Base-by-base conservation (phyloP, 805 yeast species). In the Cyberlindnera misumaiensis region DNA sequence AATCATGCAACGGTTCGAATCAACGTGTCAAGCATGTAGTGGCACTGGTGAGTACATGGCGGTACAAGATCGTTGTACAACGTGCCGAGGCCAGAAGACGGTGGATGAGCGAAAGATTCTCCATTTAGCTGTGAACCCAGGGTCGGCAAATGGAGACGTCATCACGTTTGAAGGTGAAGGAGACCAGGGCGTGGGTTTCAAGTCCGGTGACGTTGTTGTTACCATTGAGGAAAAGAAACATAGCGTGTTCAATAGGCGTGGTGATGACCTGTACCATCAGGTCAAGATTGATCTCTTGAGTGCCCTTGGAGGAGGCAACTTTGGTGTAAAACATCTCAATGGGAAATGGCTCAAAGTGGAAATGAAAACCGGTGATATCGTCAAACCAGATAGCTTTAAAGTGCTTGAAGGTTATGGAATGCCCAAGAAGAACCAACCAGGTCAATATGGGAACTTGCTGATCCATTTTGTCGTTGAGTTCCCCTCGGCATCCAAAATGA, bases 141-240 rank as follows among this genome's bases (percentile, higher is more conserved):
- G 89, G 3, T 63, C 75, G 30, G 58, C 60, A 30, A 55, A 70
- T 35, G 77, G 79, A 0, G 77, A 76, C 43, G 59, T 63, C 32
- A 67, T 79, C 14, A 61, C 75, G 1, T 58, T 79, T 15, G 61
- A 68, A n/a, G 74, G 78, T 5, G 79, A 74, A 48, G 84, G 80
- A 0, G 88, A 82, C 51, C 83, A 80, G 55, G 82, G 77, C 0
- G 55, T 71, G 14, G 65, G 69, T 43, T 60, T 75, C 3, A 59
- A 71, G 3, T 83, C 88, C 0, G 89, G 89, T 2, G 85, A 82
- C 54, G 80, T 82, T 6, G 60, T 80, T 3, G 69, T 82, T 9
- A 73, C 71, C 2, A 55, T 82, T 17, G 65, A 65, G 28, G 70
- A 72, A 46, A 40, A 43, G 11, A 43, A 40, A 5, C 59, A 64